Conservation (phyloP, 2,329 filamentous ascomycete genomes). For the Hypoxylon rubiginosum region DNA sequence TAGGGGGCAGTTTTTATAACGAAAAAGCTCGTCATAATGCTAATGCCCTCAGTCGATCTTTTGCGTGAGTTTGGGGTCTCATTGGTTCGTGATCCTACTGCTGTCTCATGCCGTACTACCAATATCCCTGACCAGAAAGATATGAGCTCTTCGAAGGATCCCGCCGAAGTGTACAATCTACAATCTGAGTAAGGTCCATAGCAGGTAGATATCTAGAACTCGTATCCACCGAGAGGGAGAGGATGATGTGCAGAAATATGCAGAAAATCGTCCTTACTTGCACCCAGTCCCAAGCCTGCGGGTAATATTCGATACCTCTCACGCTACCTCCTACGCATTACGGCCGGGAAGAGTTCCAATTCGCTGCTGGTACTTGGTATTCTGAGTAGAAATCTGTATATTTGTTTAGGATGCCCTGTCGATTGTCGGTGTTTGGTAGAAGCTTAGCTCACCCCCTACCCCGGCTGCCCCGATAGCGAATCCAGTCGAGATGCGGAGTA, state of each 20-base stretch:
- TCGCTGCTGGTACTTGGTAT: not conserved
- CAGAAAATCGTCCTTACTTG: slow-evolving; percentile 1
- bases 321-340: not conserved
- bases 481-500: not conserved
- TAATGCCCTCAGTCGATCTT: not conserved
- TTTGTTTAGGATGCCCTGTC: not conserved
- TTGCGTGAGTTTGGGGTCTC: not conserved
- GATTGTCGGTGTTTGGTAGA: not conserved
- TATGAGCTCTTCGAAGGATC: slow-evolving; percentile 25
- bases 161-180: slow-evolving; percentile 5
- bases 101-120: slow-evolving; percentile 37
- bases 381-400: not conserved
- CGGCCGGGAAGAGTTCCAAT: slow-evolving; percentile 5
- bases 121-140: slow-evolving; percentile 27
- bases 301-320: not conserved
- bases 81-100: slow-evolving; percentile 16
- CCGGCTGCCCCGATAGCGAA: not conserved
- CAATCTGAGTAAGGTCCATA: slow-evolving; percentile 21
- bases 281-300: not conserved
- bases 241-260: not conserved
- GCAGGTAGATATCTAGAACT: not conserved
- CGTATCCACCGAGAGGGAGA: not conserved
- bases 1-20: not conserved
- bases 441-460: not conserved
- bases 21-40: not conserved